Evolutionary conservation across 495 filamentous ascomycete species (phyloP), one percentile per base, ranked within the genome.

Genomic region (Rostrohypoxylon terebratum): DNA sequence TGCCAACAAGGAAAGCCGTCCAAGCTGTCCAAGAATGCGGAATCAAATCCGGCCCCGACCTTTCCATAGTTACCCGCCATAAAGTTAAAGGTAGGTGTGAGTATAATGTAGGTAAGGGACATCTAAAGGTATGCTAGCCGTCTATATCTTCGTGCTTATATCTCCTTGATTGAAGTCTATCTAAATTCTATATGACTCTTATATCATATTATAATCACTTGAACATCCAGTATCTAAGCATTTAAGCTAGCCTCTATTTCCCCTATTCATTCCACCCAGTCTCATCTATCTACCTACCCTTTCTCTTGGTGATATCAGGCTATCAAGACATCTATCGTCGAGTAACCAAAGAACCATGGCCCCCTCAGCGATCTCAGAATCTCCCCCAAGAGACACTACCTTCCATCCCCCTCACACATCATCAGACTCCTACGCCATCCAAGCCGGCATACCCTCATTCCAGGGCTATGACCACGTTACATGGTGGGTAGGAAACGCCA

Each of bases 401-500:
- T 77, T 82, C 25, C 82, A 81, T 34, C 68, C 78, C 28, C 80
- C 78, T 23, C 75, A 76, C 45, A 76, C 80, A 57, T 18, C 42
- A 20, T 6, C 42, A 45, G 75, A 78, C 51, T 81, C 83, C 36
- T 81, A 82, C 59, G 80, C 82, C 69, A 69, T 81, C 60, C 80
- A 86, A 74, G 69, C 77, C 64, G 77, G 78, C 63, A 75, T 79
- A 33, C 75, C 87, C 62, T 87, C 86, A 76, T 96, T 94, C 81
- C 86, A 87, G 23, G 93, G 93, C 77, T 97, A 97, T 75, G 91
- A 96, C 82, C 92, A 96, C 77, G 85, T 96, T 51, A 91, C 92
- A 75, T 97, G 94, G 94, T 97, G 92, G 79, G 94, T 98, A 5
- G 93, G 93, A 73, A 98, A 98, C 80, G 94, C 94, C 74, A 97